Conservation (phyloP, 2,329 filamentous ascomycete genomes). For the Colletotrichum abscissum region DNA sequence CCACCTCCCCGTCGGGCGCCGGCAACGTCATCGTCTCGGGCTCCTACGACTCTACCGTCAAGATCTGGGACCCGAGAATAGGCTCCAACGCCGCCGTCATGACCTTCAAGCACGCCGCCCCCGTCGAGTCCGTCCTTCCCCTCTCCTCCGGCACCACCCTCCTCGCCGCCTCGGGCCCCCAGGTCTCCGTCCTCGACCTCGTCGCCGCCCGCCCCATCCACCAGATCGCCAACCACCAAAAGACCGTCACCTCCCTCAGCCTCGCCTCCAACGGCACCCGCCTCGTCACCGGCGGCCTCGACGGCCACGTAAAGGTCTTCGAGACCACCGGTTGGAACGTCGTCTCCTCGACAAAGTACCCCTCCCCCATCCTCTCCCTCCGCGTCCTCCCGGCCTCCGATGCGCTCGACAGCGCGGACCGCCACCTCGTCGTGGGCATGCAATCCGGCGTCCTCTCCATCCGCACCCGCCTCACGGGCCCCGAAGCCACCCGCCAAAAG, state of each 20-base stretch:
- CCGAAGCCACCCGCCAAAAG: constrained; percentile 80
- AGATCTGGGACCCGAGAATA: constrained; percentile 90
- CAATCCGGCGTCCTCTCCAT: constrained; percentile 92
- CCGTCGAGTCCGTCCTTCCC: constrained; percentile 88
- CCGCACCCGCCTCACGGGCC: constrained; percentile 86
- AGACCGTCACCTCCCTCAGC: constrained; percentile 91
- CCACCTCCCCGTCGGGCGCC: constrained; percentile 51
- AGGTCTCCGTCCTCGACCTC: constrained; percentile 91
- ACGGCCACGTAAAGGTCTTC: constrained; percentile 97
- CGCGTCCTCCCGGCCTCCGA: constrained; percentile 69
- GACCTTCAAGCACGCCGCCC: constrained; percentile 93
- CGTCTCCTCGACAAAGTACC: constrained; percentile 94
- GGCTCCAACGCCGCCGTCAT: constrained; percentile 77
- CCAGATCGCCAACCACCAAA: constrained; percentile 93
- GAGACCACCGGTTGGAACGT: constrained; percentile 96
- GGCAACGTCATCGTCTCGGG: constrained; percentile 87
- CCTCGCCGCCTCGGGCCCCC: constrained; percentile 84
- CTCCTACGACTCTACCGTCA: constrained; percentile 93
- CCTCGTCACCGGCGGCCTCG: constrained; percentile 87
- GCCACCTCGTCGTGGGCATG: constrained; percentile 95
- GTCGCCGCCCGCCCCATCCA: constrained; percentile 90
- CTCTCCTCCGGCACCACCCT: constrained; percentile 89
- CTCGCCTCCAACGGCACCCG: constrained; percentile 84
- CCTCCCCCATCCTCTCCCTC: constrained; percentile 88
- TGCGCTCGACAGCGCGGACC: constrained; percentile 64